These are phyloP conservation scores for Kodamaea alishanica DNA, from an alignment of 1,139 yeast species.

Conservation along the genomic window DNA sequence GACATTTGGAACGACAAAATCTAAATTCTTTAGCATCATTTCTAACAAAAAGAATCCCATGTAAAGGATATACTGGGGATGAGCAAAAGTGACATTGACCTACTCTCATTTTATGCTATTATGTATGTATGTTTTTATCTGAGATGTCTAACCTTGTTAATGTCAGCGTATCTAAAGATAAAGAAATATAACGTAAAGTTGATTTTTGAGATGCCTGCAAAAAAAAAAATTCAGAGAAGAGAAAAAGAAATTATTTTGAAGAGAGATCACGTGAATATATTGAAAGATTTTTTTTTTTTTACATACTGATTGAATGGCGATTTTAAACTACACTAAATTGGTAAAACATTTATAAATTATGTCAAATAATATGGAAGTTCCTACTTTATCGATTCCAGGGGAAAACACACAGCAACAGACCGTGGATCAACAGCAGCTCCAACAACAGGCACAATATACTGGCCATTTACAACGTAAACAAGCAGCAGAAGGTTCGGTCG, in stretches of 20 bases:
- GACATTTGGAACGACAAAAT: constrained; percentile 97
- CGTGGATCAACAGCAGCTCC: constrained; percentile 13
- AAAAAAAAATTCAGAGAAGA: constrained; percentile 4
- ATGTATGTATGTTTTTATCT: constrained; percentile 8
- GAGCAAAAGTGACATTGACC: constrained; percentile 96
- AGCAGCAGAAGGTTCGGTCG: constrained; percentile 50
- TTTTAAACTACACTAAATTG: background rate
- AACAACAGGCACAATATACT: constrained; percentile 25
- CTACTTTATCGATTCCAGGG: constrained; percentile 60
- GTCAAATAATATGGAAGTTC: constrained; percentile 42
- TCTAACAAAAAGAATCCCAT: constrained; percentile 96
- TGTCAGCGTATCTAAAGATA: too few species aligned
- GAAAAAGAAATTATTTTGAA: too few species aligned
- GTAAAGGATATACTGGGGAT: constrained; percentile 95
- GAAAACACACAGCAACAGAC: constrained; percentile 28
- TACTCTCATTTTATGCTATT: constrained; percentile 63
- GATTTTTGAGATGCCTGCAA: constrained; percentile 8
- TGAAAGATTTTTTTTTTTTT: background rate
- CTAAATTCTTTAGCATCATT: constrained; percentile 97
- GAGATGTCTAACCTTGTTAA: background rate
- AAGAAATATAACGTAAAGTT: too few species aligned
- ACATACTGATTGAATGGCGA: background rate
- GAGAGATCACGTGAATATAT: background rate
- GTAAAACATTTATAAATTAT: background rate
- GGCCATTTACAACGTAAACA: constrained; percentile 41